Percentiles rank a stretch among this genome's conserved stretches.
Evolutionary conservation across 805 yeast species (phyloP).

Genomic region (Candida sithepensis): DNA sequence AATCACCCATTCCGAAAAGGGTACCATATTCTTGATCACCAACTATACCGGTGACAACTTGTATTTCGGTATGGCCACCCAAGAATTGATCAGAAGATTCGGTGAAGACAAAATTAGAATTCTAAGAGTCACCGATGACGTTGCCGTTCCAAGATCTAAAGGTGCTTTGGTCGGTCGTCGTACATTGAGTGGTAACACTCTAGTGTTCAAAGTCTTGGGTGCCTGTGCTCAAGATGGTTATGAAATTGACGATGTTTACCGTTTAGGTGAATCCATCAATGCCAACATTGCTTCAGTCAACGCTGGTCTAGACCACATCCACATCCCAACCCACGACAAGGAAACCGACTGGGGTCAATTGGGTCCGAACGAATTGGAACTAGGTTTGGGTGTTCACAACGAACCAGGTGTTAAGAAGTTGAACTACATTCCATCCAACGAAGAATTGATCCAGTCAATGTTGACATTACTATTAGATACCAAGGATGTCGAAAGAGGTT

Average conservation of each 20-base stretch:
- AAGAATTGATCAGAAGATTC: constrained; percentile 31
- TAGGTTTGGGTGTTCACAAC: constrained; percentile 38
- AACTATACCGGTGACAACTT: constrained; percentile 39
- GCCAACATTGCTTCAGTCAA: constrained; percentile 31
- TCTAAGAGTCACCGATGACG: constrained; percentile 33
- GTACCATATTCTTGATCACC: constrained; percentile 33
- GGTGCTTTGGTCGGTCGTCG: constrained; percentile 36
- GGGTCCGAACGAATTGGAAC: constrained; percentile 29
- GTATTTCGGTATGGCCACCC: constrained; percentile 39
- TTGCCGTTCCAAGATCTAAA: constrained; percentile 30
- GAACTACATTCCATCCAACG: constrained; percentile 31
- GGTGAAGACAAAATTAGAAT: constrained; percentile 31
- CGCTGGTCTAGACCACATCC: constrained; percentile 38
- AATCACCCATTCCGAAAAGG: constrained; percentile 33
- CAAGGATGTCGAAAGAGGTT: constrained; percentile 29
- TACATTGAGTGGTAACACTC: constrained; percentile 33
- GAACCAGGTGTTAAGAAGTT: constrained; percentile 36
- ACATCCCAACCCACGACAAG: constrained; percentile 33
- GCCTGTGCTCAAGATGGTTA: constrained; percentile 28
- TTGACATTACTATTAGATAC: constrained; percentile 28
- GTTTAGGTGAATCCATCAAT: constrained; percentile 29
- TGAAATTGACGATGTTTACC: constrained; percentile 26
- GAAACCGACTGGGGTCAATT: constrained; percentile 24
- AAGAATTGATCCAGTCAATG: constrained; percentile 28
- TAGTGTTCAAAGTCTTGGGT: constrained; percentile 32